Evolutionary conservation across 805 yeast genomes (phyloP).

Genomic region (Wickerhamiella siamensis): DNA sequence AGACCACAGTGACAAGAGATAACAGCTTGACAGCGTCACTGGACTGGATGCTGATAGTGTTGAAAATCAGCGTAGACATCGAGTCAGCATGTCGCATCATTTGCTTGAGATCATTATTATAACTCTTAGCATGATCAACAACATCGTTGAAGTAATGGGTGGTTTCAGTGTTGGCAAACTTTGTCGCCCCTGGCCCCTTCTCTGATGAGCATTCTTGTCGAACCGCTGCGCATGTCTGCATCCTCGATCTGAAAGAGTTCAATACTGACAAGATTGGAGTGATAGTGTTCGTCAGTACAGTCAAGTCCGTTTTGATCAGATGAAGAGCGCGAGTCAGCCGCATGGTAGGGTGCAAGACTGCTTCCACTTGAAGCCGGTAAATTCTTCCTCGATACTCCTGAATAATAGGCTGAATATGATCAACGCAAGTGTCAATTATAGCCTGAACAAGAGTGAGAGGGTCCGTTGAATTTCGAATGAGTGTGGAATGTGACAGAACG

Average conservation of each 20-base stretch:
- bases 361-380: slow-evolving; percentile 38
- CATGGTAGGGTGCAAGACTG: slow-evolving; percentile 35
- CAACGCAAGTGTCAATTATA: slow-evolving; percentile 40
- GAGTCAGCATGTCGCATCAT: slow-evolving; percentile 40
- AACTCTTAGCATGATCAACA: slow-evolving; percentile 39
- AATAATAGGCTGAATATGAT: slow-evolving; percentile 38
- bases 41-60: slow-evolving; percentile 41
- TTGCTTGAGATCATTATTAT: slow-evolving; percentile 38
- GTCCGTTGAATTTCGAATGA: slow-evolving; percentile 37
- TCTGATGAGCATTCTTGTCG: neutral
- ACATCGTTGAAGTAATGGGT: slow-evolving; percentile 40
- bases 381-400: slow-evolving; percentile 37
- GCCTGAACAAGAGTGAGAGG: slow-evolving; percentile 40
- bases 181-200: neutral
- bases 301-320: slow-evolving; percentile 38
- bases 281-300: slow-evolving; percentile 33
- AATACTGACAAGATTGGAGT: slow-evolving; percentile 35
- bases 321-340: slow-evolving; percentile 40
- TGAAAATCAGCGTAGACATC: slow-evolving; percentile 38
- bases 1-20: slow-evolving; percentile 42
- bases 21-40: slow-evolving; percentile 41
- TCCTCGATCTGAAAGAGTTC: slow-evolving; percentile 27
- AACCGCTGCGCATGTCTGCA: slow-evolving; percentile 1
- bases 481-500: slow-evolving; percentile 32
- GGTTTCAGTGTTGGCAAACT: slow-evolving; percentile 16